A percentile compares a stretch with the other conserved stretches of the same genome.
Conservation (phyloP, 345 rosid genomes). For the Clarkia xantiana region DNA sequence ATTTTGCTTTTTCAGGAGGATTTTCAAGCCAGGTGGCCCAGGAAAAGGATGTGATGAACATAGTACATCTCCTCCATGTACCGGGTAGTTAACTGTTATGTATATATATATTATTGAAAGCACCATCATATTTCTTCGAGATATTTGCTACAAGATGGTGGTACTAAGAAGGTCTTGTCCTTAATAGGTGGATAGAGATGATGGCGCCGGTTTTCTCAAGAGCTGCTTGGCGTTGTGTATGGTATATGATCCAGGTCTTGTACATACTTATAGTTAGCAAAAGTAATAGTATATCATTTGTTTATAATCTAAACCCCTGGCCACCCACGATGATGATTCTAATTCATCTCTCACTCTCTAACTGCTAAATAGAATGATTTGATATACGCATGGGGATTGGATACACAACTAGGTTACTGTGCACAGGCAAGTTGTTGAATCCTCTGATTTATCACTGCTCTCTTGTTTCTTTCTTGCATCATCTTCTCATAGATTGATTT, state of each 20-base stretch:
- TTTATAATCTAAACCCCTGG: no score
- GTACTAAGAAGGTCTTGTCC: conserved; percentile 6
- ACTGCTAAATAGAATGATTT: conserved; percentile 35
- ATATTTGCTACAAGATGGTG: background rate
- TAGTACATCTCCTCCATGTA: conserved; percentile 54
- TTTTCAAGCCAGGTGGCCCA: conserved; percentile 23
- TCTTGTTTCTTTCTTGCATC: background rate
- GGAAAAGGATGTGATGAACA: conserved; percentile 26
- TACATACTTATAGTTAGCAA: background rate
- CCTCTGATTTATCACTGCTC: background rate
- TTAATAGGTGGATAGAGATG: conserved; percentile 60
- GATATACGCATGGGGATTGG: conserved; percentile 71
- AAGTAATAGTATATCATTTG: no score
- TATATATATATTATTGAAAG: background rate
- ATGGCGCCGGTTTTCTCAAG: conserved; percentile 72
- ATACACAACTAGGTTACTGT: conserved; percentile 54
- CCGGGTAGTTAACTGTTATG: conserved; percentile 30
- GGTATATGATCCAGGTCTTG: conserved; percentile 63
- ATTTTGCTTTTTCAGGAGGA: conserved; percentile 32
- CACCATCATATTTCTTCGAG: conserved; percentile 1
- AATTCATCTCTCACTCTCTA: no score
- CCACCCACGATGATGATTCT: background rate
- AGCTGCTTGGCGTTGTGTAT: conserved; percentile 60
- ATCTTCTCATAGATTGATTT: background rate
- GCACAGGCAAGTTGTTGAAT: conserved; percentile 35